These are phyloP conservation scores for Leishmania braziliensis DNA, from an alignment of 208 protist genomes.

Conservation along the genomic window DNA sequence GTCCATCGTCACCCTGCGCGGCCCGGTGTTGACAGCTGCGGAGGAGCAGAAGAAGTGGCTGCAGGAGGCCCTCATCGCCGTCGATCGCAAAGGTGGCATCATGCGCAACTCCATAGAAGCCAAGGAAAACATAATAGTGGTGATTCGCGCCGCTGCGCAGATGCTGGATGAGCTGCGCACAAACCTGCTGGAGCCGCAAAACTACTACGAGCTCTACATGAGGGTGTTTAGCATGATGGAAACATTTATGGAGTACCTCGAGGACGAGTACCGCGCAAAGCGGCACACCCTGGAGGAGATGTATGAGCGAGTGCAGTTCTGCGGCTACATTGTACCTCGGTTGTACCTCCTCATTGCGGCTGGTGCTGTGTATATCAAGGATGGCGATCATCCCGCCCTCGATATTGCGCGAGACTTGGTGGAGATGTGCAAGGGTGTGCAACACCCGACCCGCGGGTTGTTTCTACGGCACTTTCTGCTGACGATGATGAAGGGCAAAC, in stretches of 20 bases:
- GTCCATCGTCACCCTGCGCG: conserved; percentile 51
- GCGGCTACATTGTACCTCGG: conserved; percentile 97
- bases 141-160: conserved; percentile 64
- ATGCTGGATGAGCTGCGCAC: conserved; percentile 97
- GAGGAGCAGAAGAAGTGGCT: conserved; percentile 94
- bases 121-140: conserved; percentile 32
- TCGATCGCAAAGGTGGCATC: conserved; percentile 65
- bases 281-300: conserved; percentile 82
- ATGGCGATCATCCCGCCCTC: conserved; percentile 83
- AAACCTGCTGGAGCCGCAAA: conserved; percentile 93
- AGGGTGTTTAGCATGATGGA: conserved; percentile 93
- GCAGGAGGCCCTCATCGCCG: conserved; percentile 64
- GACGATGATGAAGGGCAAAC: conserved; percentile 95
- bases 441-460: conserved; percentile 98
- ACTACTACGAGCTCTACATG: conserved; percentile 98
- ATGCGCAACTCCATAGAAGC: conserved; percentile 85
- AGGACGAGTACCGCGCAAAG: conserved; percentile 63
- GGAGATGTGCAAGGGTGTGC: conserved; percentile 99
- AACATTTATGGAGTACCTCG: conserved; percentile 87
- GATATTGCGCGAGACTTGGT: conserved; percentile 97
- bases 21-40: conserved; percentile 69
- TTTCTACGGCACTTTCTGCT: conserved; percentile 98
- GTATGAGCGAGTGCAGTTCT: conserved; percentile 98
- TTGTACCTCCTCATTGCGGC: conserved; percentile 97
- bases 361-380: conserved; percentile 95